phyloP scores from a whole-genome alignment of 2,329 filamentous ascomycete species.

The Colletotrichum brevisporum region DNA sequence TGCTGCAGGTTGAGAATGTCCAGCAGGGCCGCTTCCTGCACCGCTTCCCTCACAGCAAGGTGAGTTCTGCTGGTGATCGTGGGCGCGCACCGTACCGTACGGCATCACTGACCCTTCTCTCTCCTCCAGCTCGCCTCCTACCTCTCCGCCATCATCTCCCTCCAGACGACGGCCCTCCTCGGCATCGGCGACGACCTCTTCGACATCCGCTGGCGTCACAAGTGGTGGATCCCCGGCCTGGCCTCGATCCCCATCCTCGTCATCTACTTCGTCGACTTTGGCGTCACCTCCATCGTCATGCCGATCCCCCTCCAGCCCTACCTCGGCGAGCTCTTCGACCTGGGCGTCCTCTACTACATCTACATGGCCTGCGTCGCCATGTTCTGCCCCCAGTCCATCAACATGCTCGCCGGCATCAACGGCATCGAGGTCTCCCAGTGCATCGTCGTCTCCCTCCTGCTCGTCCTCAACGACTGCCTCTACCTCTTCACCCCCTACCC shows the following conservation, averaged over 20 bases:
- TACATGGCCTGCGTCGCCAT: slow-evolving; percentile 98
- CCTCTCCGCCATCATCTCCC: slow-evolving; percentile 91
- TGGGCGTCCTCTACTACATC: slow-evolving; percentile 88
- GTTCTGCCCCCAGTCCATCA: slow-evolving; percentile 98
- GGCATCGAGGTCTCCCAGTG: slow-evolving; percentile 97
- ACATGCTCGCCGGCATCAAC: slow-evolving; percentile 99
- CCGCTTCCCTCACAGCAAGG: slow-evolving; percentile 94
- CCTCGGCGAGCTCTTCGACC: slow-evolving; percentile 86
- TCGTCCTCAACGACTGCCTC: slow-evolving; percentile 88
- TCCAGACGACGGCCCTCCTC: slow-evolving; percentile 91
- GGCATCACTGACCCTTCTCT: background rate
- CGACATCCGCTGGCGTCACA: slow-evolving; percentile 98
- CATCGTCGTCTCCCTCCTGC: slow-evolving; percentile 86
- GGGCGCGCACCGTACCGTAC: too few species aligned
- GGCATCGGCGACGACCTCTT: slow-evolving; percentile 97
- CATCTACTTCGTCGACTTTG: slow-evolving; percentile 98
- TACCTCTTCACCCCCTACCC: slow-evolving; percentile 89
- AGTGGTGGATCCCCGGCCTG: slow-evolving; percentile 96
- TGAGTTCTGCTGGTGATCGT: slow-evolving; percentile 51
- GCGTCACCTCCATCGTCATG: slow-evolving; percentile 94
- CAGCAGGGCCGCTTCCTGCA: slow-evolving; percentile 90
- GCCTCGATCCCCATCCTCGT: slow-evolving; percentile 94
- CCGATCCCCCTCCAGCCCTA: slow-evolving; percentile 88
- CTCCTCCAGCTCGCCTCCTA: slow-evolving; percentile 85
- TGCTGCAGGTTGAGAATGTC: slow-evolving; percentile 79